Evolutionary conservation across 345 rosid species (phyloP).

Genomic region (Mangifera indica): DNA sequence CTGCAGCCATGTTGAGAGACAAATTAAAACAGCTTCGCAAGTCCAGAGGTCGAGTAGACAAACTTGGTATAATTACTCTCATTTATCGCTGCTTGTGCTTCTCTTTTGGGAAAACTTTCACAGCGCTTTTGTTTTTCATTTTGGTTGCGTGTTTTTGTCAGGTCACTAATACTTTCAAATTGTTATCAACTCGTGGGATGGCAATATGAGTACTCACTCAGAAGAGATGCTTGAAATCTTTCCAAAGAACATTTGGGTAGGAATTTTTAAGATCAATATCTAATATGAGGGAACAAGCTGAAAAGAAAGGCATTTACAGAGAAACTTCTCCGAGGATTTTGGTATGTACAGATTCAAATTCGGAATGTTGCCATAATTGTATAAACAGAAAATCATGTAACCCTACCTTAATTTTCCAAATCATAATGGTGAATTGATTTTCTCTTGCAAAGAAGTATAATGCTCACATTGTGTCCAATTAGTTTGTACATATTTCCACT

Average conservation of each 20-base stretch:
- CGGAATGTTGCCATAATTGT: not conserved
- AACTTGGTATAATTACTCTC: slow-evolving; percentile 16
- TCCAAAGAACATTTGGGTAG: not conserved
- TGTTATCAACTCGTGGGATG: not conserved
- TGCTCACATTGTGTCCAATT: not conserved
- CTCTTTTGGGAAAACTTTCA: not conserved
- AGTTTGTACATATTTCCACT: not conserved
- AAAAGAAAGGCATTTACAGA: not conserved
- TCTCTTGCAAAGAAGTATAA: not conserved
- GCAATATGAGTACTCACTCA: not conserved
- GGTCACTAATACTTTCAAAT: not conserved
- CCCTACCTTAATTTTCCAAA: not conserved
- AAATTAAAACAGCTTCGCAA: slow-evolving; percentile 60
- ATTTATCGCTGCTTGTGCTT: not conserved
- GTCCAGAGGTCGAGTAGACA: slow-evolving; percentile 29
- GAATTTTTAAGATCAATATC: not conserved
- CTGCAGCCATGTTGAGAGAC: slow-evolving; percentile 78
- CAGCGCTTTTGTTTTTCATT: not conserved
- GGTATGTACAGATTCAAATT: not conserved
- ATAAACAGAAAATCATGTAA: not conserved
- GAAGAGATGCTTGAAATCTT: not conserved
- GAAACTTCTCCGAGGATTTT: not conserved
- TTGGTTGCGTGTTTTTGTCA: not conserved
- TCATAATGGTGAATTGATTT: not conserved
- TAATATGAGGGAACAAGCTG: slow-evolving; percentile 4